Percentiles rank a stretch among this genome's conserved stretches.
phyloP scores from a whole-genome alignment of 495 filamentous ascomycete species.

The Wilcoxina mikolae region DNA sequence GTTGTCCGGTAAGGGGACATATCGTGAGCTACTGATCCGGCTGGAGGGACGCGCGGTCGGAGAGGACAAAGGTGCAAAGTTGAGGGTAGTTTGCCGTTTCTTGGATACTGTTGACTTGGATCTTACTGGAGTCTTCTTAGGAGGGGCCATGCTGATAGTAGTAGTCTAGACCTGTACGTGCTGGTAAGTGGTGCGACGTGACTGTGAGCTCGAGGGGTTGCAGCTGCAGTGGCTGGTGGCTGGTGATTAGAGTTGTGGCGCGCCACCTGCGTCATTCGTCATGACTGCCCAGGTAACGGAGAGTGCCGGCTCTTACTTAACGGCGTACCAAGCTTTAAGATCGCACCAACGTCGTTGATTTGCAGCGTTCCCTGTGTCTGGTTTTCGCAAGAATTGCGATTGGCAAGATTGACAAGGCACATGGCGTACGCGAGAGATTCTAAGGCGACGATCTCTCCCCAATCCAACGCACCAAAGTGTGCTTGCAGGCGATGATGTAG shows the following conservation, averaged over 20 bases:
- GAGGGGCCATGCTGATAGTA: slow-evolving; percentile 9
- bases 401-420: background rate
- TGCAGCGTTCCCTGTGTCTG: too few relatives aligned
- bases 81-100: slow-evolving; percentile 18
- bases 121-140: slow-evolving; percentile 3
- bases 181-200: background rate
- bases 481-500: background rate
- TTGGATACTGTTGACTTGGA: slow-evolving; percentile 6
- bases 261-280: background rate
- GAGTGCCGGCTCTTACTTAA: background rate
- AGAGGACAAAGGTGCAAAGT: slow-evolving; percentile 9
- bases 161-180: slow-evolving; percentile 3
- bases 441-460: background rate
- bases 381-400: background rate
- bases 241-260: background rate
- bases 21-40: background rate
- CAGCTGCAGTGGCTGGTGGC: background rate
- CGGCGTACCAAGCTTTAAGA: background rate
- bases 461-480: background rate
- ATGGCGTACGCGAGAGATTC: background rate
- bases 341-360: too few relatives aligned
- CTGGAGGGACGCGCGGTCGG: background rate
- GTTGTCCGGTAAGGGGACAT: slow-evolving; percentile 2
- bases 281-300: background rate
- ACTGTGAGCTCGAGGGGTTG: background rate